Conservation (phyloP, 1,139 yeast genomes). For the Yamadazyma songkhlaensis region DNA sequence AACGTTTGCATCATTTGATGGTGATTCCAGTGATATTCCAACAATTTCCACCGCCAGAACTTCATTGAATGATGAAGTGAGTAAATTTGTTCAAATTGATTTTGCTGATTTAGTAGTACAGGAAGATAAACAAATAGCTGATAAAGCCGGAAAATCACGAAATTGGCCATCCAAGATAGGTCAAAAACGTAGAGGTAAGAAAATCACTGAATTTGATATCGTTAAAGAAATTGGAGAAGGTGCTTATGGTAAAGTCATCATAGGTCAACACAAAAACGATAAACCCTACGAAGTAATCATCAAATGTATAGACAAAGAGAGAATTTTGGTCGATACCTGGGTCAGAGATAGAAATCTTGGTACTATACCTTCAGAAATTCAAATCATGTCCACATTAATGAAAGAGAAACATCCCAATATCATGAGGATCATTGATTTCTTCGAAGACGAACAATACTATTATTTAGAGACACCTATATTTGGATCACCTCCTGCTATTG, state of each 20-base stretch:
- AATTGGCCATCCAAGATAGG: constrained; percentile 63
- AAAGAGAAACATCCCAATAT: constrained; percentile 83
- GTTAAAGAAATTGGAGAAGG: constrained; percentile 90
- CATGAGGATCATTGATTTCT: constrained; percentile 79
- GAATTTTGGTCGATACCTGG: constrained; percentile 96
- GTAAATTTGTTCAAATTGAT: too few relatives aligned
- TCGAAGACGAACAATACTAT: constrained; percentile 85
- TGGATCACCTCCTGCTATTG: constrained; percentile 86
- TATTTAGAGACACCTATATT: constrained; percentile 90
- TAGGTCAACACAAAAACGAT: constrained; percentile 69
- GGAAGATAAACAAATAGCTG: constrained; percentile 44
- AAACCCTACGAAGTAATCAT: constrained; percentile 67
- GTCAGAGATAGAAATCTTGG: constrained; percentile 88
- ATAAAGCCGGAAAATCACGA: constrained; percentile 30
- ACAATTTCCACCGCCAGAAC: not conserved
- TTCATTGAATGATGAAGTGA: not conserved
- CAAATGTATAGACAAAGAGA: constrained; percentile 86
- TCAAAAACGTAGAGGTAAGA: constrained; percentile 57
- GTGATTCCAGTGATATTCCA: not conserved
- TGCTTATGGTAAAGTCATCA: constrained; percentile 89
- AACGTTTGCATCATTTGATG: not conserved
- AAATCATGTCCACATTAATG: constrained; percentile 78
- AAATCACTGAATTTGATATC: constrained; percentile 66
- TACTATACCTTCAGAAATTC: constrained; percentile 92
- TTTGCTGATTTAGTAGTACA: constrained; percentile 29